A percentile compares a stretch with the other conserved stretches of the same genome.
phyloP scores from a whole-genome alignment of 2,329 filamentous ascomycete genomes.

The Metarhizium robertsii region DNA sequence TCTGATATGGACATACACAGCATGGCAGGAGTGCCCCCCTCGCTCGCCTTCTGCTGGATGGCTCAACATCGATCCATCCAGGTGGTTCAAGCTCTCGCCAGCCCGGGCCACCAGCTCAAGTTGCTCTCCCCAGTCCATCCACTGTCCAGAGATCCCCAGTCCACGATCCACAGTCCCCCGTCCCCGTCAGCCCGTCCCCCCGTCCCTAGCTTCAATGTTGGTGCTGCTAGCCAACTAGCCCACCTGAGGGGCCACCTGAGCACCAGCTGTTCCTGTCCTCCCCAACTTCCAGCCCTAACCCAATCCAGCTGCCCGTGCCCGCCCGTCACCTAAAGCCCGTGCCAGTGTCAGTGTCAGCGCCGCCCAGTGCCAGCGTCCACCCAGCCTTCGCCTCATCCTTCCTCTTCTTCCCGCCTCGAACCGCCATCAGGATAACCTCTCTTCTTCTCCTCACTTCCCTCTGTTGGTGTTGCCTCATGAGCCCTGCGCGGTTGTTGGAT shows the following conservation, averaged over 20 bases:
- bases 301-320: neutral
- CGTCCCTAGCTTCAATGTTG: neutral
- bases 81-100: too few species aligned
- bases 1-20: too few species aligned
- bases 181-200: neutral
- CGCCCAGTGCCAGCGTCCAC: neutral
- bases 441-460: conserved; percentile 3
- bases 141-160: too few species aligned
- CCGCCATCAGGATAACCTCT: neutral
- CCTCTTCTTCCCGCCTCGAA: neutral
- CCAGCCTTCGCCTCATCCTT: conserved; percentile 6
- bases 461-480: conserved; percentile 3
- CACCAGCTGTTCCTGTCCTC: neutral
- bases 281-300: neutral
- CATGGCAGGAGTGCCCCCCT: too few species aligned
- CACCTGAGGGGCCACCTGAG: neutral
- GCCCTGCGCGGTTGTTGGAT: conserved; percentile 10
- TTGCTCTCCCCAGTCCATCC: too few species aligned
- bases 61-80: too few species aligned
- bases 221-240: neutral
- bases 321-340: neutral
- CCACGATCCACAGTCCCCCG: neutral
- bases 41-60: too few species aligned
- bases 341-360: neutral
- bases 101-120: too few species aligned